These are phyloP conservation scores for Malus sylvestris DNA, from an alignment of 306 rosid genomes.

Conservation along the genomic window DNA sequence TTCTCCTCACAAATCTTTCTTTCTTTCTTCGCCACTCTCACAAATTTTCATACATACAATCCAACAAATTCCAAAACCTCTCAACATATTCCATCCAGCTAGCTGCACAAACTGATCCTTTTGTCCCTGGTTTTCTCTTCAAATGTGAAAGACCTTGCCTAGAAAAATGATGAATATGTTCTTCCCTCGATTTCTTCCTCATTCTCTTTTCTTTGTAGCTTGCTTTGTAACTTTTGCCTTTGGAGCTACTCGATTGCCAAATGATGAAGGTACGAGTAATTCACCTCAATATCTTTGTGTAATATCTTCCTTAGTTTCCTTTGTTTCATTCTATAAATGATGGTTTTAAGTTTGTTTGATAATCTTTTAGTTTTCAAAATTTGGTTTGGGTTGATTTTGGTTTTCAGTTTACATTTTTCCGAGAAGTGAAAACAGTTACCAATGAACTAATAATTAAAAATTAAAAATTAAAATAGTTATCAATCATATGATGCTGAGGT, in stretches of 20 bases:
- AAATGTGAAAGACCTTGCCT: not conserved
- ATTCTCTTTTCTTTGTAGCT: not conserved
- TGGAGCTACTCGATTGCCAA: constrained; percentile 19
- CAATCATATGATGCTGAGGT: too few relatives aligned
- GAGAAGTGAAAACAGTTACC: too few relatives aligned
- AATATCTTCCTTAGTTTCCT: not conserved
- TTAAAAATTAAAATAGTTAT: too few relatives aligned
- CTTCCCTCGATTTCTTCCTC: constrained; percentile 1
- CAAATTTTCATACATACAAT: too few relatives aligned
- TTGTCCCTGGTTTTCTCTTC: not conserved
- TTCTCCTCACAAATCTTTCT: not conserved
- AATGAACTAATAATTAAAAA: too few relatives aligned
- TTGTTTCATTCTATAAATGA: not conserved
- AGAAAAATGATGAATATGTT: not conserved
- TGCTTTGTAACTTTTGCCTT: constrained; percentile 12
- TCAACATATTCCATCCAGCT: too few relatives aligned
- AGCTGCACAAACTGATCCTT: not conserved
- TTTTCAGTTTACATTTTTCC: too few relatives aligned
- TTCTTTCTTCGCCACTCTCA: not conserved
- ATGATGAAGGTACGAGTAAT: constrained; percentile 20
- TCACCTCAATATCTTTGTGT: too few relatives aligned
- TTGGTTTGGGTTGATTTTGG: too few relatives aligned
- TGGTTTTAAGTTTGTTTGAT: too few relatives aligned
- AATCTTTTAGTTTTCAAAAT: too few relatives aligned
- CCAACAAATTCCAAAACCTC: too few relatives aligned